Evolutionary conservation across 495 filamentous ascomycete genomes (phyloP), one percentile per base, ranked within the genome.

Genomic region (Neurospora sublineolata): DNA sequence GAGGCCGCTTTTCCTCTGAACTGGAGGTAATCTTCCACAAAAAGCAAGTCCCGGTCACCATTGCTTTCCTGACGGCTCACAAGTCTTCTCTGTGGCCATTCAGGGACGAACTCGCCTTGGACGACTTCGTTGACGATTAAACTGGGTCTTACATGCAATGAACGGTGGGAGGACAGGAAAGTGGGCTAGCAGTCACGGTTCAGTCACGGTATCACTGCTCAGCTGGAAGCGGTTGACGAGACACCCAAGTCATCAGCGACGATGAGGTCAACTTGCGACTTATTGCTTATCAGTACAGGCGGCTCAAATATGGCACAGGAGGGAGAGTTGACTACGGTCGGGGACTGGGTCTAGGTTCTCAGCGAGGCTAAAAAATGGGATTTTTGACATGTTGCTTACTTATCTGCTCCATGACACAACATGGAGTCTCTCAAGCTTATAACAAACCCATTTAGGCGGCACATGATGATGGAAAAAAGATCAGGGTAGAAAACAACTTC

Each of bases 51-150:
- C 9, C 10, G 4, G 9, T 23, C 0, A 11, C 2, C 1, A 12
- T 52, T 5, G 2, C 1, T 12, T 8, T 60, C 1, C 23, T 30
- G 2, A 27, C 0, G 12, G 52, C 52, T 16, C 12, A 60, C 52
- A 30, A 60, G 1, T 3, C 52, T 30, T 33, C 52, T 1, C 2
- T 33, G 52, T 60, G 52, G 52, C 27, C 52, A 18, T 0, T 14
- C 52, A 7, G 4, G 2, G 23, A 30, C 1, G 23, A 30, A 14
- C 0, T 6, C 2, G 1, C 0, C 0, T 11, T 58, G 4, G 8
- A 23, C 16, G 7, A 20, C 3, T 7, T 0, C 7, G 0, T 23
- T 0, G 3, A 1, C 3, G 0, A 10, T 23, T 27, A 0, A 14
- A 33, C 5, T 33, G 2, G 20, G 1, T 2, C 10, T 10, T 23